Evolutionary conservation across 257 asterid species (phyloP), one percentile per base, ranked within the genome.

Genomic region (Salvia miltiorrhiza): DNA sequence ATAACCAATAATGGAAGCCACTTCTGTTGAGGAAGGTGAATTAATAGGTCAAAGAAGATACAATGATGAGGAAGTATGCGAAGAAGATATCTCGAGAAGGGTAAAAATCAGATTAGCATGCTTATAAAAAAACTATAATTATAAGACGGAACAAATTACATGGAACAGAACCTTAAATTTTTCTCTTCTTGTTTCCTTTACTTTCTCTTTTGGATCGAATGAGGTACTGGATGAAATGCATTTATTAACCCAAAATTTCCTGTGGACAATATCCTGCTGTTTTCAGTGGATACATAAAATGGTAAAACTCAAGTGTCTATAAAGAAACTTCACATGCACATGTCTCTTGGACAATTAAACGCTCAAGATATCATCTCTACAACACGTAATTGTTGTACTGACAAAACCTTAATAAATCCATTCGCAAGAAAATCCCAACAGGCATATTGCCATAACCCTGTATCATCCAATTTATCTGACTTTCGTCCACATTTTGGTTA

Each of bases 391-490:
- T n/a, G 62, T 71, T 69, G 32, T 43, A 53, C 61, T 60, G 17
- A 43, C 6, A n/a, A 65, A 48, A 35, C 66, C 39, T 52, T 11
- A 66, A 28, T 6, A 50, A 58, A 71, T 49, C 11, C 14, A 16
- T 65, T 32, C 20, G 49, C 66, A 43, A 17, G 32, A 43, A 23
- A 32, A 54, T 54, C 14, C n/a, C 2, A 28, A 20, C 49, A 37
- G 14, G 30, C 26, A 55, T 3, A 16, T 28, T 20, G 10, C 57
- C 33, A 12, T 20, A 20, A 49, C 7, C 52, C 3, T 14, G 33
- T 54, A 68, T 35, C 65, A 63, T 26, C 54, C 57, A 52, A 69
- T n/a, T 41, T 39, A 8, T 44, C 69, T 32, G 9, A 48, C 59
- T 16, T 54, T 56, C 16, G 35, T 43, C 40, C 17, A 40, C 40